Percentiles rank a stretch among this genome's conserved stretches.
These are phyloP conservation scores for Coelastrella sp. DNA, from an alignment of 139 green algal species.

Conservation along the genomic window DNA sequence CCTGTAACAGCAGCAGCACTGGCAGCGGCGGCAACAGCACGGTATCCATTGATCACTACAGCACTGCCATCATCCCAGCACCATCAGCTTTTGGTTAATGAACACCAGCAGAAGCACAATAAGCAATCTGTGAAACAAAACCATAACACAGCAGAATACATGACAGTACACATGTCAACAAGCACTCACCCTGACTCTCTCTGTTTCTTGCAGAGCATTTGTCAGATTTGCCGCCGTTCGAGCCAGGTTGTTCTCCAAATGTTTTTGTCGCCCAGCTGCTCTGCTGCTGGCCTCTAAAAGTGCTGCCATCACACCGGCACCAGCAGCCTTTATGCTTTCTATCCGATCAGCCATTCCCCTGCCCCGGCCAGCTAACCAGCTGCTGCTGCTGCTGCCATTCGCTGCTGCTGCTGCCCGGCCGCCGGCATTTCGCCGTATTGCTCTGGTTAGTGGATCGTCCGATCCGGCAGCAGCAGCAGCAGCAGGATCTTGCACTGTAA, in stretches of 20 bases:
- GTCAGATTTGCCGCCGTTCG: slow-evolving; percentile 38
- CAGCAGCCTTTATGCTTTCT: slow-evolving; percentile 29
- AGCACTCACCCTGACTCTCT: slow-evolving; percentile 44
- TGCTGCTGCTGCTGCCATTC: slow-evolving; percentile 41
- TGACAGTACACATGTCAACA: too few relatives aligned
- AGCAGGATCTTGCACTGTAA: neutral
- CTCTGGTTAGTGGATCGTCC: neutral
- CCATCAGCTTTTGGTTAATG: slow-evolving; percentile 41
- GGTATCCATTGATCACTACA: too few relatives aligned
- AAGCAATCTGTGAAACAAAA: too few relatives aligned
- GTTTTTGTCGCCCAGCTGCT: slow-evolving; percentile 57
- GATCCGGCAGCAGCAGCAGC: slow-evolving; percentile 9
- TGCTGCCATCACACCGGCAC: slow-evolving; percentile 59
- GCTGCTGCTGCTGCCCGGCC: neutral
- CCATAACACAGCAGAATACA: neutral
- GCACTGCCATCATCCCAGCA: slow-evolving; percentile 57
- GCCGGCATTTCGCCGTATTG: neutral
- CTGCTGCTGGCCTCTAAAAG: slow-evolving; percentile 67
- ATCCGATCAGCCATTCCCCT: neutral
- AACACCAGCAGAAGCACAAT: neutral
- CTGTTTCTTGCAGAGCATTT: slow-evolving; percentile 44
- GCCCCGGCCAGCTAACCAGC: slow-evolving; percentile 21
- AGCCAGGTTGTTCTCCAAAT: slow-evolving; percentile 46
- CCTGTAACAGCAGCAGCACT: slow-evolving; percentile 23
- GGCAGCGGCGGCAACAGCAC: neutral